Percentiles rank a stretch among this genome's conserved stretches.
Evolutionary conservation across 768 basidiomycete species (phyloP).

Genomic region (Candolleomyces efflorescens): DNA sequence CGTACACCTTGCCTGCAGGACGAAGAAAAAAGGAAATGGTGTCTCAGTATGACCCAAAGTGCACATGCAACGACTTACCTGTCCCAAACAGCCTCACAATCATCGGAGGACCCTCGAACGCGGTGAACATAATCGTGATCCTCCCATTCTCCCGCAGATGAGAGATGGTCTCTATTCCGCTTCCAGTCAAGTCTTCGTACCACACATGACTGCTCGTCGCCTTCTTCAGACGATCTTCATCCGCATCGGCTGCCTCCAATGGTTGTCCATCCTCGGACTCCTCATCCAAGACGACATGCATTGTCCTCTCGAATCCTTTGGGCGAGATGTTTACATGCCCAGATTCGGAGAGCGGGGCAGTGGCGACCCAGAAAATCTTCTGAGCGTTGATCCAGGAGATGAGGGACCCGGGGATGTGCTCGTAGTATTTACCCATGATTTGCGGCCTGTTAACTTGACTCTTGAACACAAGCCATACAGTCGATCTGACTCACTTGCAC

Average conservation of each 20-base stretch:
- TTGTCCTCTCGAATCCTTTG: slow-evolving; percentile 47
- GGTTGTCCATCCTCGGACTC: no score
- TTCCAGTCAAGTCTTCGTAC: slow-evolving; percentile 67
- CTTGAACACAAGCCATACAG: no score
- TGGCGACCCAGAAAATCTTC: slow-evolving; percentile 62
- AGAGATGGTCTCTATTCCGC: slow-evolving; percentile 55
- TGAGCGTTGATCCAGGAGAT: slow-evolving; percentile 52
- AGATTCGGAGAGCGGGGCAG: slow-evolving; percentile 45
- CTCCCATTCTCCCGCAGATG: slow-evolving; percentile 62
- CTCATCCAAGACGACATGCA: slow-evolving; percentile 16
- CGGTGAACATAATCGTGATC: slow-evolving; percentile 57
- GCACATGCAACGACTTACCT: slow-evolving; percentile 28
- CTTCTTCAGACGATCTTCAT: background rate
- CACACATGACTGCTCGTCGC: slow-evolving; percentile 42
- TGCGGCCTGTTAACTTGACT: no score
- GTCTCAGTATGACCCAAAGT: background rate
- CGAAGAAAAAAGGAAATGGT: background rate
- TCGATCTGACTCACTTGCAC: no score
- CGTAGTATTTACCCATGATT: slow-evolving; percentile 57
- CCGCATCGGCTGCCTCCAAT: no score
- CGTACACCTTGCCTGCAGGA: slow-evolving; percentile 44
- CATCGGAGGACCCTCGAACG: slow-evolving; percentile 55
- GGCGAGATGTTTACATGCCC: slow-evolving; percentile 64
- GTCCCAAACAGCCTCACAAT: slow-evolving; percentile 58
- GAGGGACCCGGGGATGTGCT: slow-evolving; percentile 47